Evolutionary conservation across 2,329 filamentous ascomycete species (phyloP).

Genomic region (Pleurostoma richardsiae): DNA sequence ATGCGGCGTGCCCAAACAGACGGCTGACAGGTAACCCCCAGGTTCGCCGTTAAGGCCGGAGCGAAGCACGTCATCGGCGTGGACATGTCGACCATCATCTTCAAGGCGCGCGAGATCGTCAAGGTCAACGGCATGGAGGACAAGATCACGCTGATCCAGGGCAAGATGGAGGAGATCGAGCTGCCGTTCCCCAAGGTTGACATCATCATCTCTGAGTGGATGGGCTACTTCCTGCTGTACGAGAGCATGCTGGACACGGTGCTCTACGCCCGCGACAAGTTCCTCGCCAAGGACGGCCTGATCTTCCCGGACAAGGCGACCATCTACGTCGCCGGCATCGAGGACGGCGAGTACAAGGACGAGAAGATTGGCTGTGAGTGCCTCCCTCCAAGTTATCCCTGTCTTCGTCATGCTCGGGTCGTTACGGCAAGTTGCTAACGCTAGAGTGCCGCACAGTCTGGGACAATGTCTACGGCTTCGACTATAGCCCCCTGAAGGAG

Average conservation of each 20-base stretch:
- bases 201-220: conserved; percentile 99
- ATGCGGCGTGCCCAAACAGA: not conserved
- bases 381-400: not conserved
- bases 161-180: conserved; percentile 98
- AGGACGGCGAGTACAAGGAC: conserved; percentile 99
- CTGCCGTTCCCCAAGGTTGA: conserved; percentile 94
- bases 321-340: conserved; percentile 93
- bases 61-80: conserved; percentile 98
- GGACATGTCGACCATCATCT: conserved; percentile 99
- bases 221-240: conserved; percentile 98
- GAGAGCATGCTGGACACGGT: conserved; percentile 99
- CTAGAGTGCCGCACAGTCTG: conserved; percentile 60
- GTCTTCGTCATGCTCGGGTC: too few species aligned
- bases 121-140: conserved; percentile 84
- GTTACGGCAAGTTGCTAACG: not conserved
- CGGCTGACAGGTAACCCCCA: conserved; percentile 28
- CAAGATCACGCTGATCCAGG: conserved; percentile 96
- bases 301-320: conserved; percentile 99
- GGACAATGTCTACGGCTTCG: conserved; percentile 98
- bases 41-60: conserved; percentile 94
- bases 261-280: conserved; percentile 90
- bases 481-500: conserved; percentile 90
- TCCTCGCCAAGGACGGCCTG: conserved; percentile 77
- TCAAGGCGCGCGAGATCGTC: conserved; percentile 96
- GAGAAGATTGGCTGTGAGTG: conserved; percentile 97